Evolutionary conservation across 148 eudicot genomes (phyloP).

Genomic region (Pouteria glomerata): DNA sequence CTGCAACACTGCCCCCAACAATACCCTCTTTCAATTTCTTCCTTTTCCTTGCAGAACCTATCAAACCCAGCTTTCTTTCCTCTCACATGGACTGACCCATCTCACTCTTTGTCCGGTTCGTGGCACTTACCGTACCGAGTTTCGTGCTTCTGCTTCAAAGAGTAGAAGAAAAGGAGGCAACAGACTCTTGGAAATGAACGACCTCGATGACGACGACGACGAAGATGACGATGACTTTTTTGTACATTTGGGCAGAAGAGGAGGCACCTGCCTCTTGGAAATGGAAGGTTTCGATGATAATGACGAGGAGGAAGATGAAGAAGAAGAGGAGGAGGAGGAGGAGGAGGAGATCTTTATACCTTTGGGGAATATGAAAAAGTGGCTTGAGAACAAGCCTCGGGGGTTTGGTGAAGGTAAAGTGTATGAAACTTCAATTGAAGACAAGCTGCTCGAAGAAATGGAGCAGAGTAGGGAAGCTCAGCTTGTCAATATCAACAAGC

Average conservation of each 20-base stretch:
- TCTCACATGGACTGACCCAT: conserved; percentile 20
- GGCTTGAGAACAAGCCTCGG: conserved; percentile 56
- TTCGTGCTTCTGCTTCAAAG: conserved; percentile 36
- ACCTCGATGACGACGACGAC: conserved; percentile 28
- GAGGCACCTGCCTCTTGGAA: conserved; percentile 30
- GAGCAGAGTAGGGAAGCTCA: conserved; percentile 71
- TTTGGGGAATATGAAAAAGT: conserved; percentile 42
- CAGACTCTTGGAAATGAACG: conserved; percentile 19
- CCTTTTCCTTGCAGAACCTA: conserved; percentile 9
- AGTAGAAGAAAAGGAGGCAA: conserved; percentile 22
- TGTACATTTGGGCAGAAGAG: no score
- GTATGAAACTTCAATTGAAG: conserved; percentile 84
- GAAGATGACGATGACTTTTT: conserved; percentile 24
- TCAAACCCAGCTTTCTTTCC: conserved; percentile 17
- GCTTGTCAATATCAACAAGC: conserved; percentile 59
- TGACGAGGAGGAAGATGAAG: conserved; percentile 22
- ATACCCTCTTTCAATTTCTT: conserved; percentile 16
- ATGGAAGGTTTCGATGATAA: conserved; percentile 30
- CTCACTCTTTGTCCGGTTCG: conserved; percentile 13
- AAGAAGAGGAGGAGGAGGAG: conserved; percentile 32
- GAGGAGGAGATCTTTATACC: conserved; percentile 55
- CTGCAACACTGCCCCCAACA: conserved; percentile 10
- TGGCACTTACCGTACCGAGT: conserved; percentile 31
- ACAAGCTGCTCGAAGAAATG: conserved; percentile 68
- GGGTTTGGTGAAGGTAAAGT: conserved; percentile 91